Conservation (phyloP, 805 yeast species). For the Starmera amethionina region DNA sequence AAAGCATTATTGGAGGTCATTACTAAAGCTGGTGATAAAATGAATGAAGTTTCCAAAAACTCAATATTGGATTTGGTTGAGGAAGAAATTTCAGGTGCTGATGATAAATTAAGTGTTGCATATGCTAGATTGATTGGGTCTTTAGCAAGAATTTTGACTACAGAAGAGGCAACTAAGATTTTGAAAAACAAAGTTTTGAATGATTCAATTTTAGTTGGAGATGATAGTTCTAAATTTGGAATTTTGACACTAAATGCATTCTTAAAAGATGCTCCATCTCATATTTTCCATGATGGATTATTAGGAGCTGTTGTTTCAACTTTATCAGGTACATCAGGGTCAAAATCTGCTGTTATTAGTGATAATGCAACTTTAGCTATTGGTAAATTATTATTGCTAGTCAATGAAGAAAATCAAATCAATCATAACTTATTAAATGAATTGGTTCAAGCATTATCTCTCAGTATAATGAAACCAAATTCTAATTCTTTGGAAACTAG, state of each 20-base stretch:
- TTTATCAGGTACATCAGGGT: constrained; percentile 33
- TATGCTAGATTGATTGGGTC: constrained; percentile 77
- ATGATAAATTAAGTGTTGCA: constrained; percentile 59
- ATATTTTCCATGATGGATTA: constrained; percentile 45
- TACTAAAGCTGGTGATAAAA: constrained; percentile 63
- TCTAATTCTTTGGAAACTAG: constrained; percentile 67
- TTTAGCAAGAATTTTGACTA: constrained; percentile 53
- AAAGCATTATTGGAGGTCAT: constrained; percentile 80
- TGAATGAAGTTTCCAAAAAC: constrained; percentile 64
- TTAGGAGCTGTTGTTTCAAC: constrained; percentile 39
- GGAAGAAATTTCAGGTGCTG: constrained; percentile 46
- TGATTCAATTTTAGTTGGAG: constrained; percentile 29
- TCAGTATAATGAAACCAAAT: constrained; percentile 38
- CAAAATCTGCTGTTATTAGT: constrained; percentile 39
- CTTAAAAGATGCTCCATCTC: constrained; percentile 64
- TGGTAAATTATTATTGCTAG: constrained; percentile 64
- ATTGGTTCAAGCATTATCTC: constrained; percentile 44
- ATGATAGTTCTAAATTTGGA: constrained; percentile 47
- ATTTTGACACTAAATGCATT: constrained; percentile 70
- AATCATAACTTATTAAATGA: constrained; percentile 22
- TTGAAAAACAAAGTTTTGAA: constrained; percentile 46
- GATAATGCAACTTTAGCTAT: constrained; percentile 74
- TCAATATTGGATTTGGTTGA: constrained; percentile 66
- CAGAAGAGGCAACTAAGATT: constrained; percentile 54
- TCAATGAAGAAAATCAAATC: constrained; percentile 31